Evolutionary conservation across 148 eudicot species (phyloP), one percentile per base, ranked within the genome.

Genomic region (Persicaria tinctoria): DNA sequence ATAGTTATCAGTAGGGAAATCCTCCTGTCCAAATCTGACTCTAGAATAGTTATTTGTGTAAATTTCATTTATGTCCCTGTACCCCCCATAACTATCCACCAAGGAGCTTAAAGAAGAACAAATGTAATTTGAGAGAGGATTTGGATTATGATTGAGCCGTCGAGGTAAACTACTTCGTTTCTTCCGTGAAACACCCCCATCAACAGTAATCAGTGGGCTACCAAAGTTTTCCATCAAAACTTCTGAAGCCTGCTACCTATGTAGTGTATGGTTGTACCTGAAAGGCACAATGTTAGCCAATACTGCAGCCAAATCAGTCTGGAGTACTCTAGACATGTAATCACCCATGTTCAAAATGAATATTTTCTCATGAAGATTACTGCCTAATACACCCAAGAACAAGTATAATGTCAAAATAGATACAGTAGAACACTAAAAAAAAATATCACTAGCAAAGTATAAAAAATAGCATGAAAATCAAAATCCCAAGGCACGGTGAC

Each of bases 91-190:
- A 16, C 6, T 56, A 2, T 56, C 18, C 62, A 56, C 23, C 62
- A 56, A 17, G 62, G 62, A 56, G 62, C 62, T 56, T 5, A 27
- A 56, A 56, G 62, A 56, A 56, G 62, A 56, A 56, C 23, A n/a
- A 27, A 56, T 56, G 62, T 56, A 56, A n/a, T 56, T 56, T 17
- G 20, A n/a, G 27, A 6, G 62, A 56, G 62, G 62, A 20, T 17
- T 56, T 17, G 62, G 62, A 56, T 56, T 56, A 56, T 3, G 8
- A 56, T 56, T 56, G 8, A 27, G 62, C 6, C 62, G 62, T 5
- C 62, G n/a, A n/a, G 23, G 8, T n/a, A n/a, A n/a, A n/a, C 18
- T 56, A 17, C 62, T 56, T 56, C 62, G 62, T 56, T 17, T 56
- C 8, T 56, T 56, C 62, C 62, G 23, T 56, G 62, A 20, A 56